phyloP scores from a whole-genome alignment of 257 asterid species.

The Asclepias syriaca region DNA sequence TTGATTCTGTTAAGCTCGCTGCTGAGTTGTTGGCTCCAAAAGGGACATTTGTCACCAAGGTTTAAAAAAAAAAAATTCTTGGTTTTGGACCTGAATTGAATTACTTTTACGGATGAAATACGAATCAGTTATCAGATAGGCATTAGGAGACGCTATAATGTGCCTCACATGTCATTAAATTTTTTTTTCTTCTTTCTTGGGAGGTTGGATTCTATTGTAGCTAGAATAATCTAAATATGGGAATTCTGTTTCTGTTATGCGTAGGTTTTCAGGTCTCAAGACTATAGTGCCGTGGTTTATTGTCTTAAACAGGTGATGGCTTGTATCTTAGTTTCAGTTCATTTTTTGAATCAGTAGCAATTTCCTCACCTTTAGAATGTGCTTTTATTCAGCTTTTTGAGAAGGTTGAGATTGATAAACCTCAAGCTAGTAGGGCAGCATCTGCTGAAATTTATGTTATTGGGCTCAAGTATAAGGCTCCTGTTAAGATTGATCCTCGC shows the following conservation, averaged over 20 bases:
- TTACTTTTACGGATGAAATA: background rate
- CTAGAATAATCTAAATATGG: background rate
- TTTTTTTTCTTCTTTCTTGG: background rate
- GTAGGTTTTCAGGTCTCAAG: constrained; percentile 95
- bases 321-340: background rate
- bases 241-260: background rate
- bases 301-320: constrained; percentile 81
- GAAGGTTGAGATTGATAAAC: constrained; percentile 94
- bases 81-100: background rate
- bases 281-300: constrained; percentile 74
- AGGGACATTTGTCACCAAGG: constrained; percentile 90
- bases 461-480: constrained; percentile 81
- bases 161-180: background rate
- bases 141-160: background rate
- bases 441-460: constrained; percentile 86
- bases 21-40: constrained; percentile 72
- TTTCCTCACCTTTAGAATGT: constrained; percentile 19
- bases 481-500: constrained; percentile 95
- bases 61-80: constrained; percentile 8
- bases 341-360: background rate
- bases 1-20: constrained; percentile 88
- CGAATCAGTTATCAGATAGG: background rate
- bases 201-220: background rate
- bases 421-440: constrained; percentile 78
- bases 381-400: constrained; percentile 63